phyloP scores from a whole-genome alignment of 805 yeast species.

The Yarrowia sp. region DNA sequence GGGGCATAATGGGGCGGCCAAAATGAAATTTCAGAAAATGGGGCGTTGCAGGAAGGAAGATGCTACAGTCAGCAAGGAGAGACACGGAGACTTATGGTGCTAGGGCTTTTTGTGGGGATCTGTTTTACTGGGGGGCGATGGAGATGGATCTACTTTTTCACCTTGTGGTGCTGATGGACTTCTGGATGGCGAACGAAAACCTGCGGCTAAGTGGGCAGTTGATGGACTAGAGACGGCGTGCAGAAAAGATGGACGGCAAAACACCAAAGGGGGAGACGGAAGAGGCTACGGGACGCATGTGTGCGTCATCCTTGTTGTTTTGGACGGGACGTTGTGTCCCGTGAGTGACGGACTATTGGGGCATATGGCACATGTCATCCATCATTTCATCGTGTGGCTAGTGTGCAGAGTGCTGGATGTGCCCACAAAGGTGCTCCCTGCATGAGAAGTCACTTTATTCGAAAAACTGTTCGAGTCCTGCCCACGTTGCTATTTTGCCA shows the following conservation, averaged over 20 bases:
- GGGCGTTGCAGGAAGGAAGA: neutral
- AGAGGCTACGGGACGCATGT: neutral
- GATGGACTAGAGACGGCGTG: no score
- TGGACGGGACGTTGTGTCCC: no score
- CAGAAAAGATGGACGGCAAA: neutral
- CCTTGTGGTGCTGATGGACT: neutral
- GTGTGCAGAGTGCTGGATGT: no score
- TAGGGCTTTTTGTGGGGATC: neutral
- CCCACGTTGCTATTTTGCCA: neutral
- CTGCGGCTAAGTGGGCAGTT: neutral
- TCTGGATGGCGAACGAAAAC: neutral
- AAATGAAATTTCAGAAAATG: neutral
- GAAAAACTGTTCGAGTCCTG: slow-evolving; percentile 14
- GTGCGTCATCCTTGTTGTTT: neutral
- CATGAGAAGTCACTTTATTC: neutral
- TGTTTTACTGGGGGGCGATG: neutral
- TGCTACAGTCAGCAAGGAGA: slow-evolving; percentile 2
- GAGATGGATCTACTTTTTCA: slow-evolving; percentile 5
- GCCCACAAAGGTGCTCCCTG: neutral
- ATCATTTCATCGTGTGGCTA: no score
- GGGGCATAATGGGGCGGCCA: neutral
- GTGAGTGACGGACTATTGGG: neutral
- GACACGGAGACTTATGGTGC: neutral
- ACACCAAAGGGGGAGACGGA: neutral
- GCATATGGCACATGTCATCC: neutral